Percentiles rank a stretch among this genome's conserved stretches.
These are phyloP conservation scores for Phialemoniopsis sp. DNA, from an alignment of 2,329 filamentous ascomycete genomes.

Conservation along the genomic window DNA sequence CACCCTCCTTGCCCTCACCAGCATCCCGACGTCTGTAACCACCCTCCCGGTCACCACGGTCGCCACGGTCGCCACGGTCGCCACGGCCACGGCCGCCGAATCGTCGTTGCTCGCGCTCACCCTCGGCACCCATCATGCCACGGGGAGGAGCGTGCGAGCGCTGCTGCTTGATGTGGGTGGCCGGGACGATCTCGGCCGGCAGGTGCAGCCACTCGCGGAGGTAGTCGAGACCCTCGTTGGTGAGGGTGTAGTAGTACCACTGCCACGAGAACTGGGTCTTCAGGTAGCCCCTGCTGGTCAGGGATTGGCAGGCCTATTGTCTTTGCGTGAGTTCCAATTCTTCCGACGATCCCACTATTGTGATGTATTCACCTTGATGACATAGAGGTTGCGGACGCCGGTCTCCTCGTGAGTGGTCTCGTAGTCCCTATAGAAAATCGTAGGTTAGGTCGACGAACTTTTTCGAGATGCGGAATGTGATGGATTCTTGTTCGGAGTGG, in stretches of 20 bases:
- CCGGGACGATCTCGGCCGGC: conserved; percentile 97
- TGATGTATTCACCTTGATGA: conserved; percentile 67
- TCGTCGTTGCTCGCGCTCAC: conserved; percentile 75
- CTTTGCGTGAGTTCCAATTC: neutral
- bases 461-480: neutral
- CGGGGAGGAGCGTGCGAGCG: conserved; percentile 96
- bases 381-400: conserved; percentile 99
- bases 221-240: conserved; percentile 83
- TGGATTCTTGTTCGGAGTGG: too few relatives aligned
- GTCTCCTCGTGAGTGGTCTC: conserved; percentile 73
- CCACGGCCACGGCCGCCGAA: conserved; percentile 76
- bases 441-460: neutral
- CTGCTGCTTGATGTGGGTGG: conserved; percentile 99
- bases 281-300: conserved; percentile 96
- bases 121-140: conserved; percentile 95
- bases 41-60: conserved; percentile 80
- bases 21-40: conserved; percentile 89
- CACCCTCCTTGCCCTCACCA: conserved; percentile 85
- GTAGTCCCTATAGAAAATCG: conserved; percentile 15
- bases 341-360: neutral
- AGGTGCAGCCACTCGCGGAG: conserved; percentile 99
- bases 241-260: conserved; percentile 99
- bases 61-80: conserved; percentile 46
- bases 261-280: conserved; percentile 99
- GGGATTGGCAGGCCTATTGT: conserved; percentile 75